Evolutionary conservation across 306 rosid species (phyloP).

Genomic region (Cucumis hystrix): DNA sequence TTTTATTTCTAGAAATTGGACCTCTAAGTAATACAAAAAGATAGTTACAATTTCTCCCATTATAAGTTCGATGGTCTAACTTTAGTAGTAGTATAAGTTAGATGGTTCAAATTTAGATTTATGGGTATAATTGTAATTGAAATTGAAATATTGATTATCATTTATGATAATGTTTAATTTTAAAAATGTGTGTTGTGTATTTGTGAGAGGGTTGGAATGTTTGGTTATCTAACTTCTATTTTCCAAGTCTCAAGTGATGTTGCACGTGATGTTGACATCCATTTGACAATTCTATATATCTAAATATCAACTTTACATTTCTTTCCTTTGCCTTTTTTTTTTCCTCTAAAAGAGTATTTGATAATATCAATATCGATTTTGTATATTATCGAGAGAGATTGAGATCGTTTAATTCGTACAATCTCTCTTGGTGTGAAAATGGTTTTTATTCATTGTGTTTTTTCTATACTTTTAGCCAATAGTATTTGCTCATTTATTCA

Average conservation of each 20-base stretch:
- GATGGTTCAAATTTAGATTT: too few relatives aligned
- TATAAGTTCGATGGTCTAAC: too few relatives aligned
- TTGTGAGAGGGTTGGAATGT: constrained; percentile 1
- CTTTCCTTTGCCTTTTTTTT: neutral
- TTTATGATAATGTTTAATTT: neutral
- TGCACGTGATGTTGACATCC: constrained; percentile 2
- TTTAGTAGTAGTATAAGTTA: neutral
- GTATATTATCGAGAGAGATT: neutral
- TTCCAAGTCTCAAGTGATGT: neutral
- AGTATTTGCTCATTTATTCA: too few relatives aligned
- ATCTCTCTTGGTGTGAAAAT: neutral
- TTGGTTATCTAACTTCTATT: constrained; percentile 3
- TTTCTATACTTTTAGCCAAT: too few relatives aligned
- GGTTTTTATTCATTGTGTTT: neutral
- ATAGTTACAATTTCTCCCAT: too few relatives aligned
- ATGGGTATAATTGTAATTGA: too few relatives aligned
- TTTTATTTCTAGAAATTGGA: too few relatives aligned
- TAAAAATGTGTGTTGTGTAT: neutral
- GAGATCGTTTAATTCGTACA: neutral
- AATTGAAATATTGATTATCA: too few relatives aligned
- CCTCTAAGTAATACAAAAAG: too few relatives aligned
- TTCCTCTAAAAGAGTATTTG: neutral
- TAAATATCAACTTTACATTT: neutral
- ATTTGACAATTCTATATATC: neutral
- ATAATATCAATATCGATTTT: neutral